Evolutionary conservation across 495 filamentous ascomycete genomes (phyloP).

Genomic region (Penicillium alfredii): DNA sequence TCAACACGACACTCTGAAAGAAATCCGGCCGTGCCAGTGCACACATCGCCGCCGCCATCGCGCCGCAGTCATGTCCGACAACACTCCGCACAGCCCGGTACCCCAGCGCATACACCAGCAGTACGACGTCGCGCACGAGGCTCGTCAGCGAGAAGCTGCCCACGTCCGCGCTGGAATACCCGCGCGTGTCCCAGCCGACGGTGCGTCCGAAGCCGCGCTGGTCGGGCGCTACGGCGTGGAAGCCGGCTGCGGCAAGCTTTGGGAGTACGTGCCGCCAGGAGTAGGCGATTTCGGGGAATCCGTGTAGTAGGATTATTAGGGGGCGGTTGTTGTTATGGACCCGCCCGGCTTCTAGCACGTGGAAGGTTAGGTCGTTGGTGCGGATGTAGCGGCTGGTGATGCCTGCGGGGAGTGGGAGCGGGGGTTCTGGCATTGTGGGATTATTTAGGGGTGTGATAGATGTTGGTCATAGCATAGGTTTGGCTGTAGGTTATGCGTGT

Average conservation of each 20-base stretch:
- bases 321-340: constrained; percentile 36
- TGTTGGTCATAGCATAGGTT: constrained; percentile 7
- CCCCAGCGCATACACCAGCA: constrained; percentile 55
- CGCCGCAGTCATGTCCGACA: constrained; percentile 64
- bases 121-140: constrained; percentile 56
- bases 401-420: constrained; percentile 49
- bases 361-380: constrained; percentile 49
- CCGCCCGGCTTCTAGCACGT: constrained; percentile 52
- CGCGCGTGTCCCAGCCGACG: constrained; percentile 50
- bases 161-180: constrained; percentile 49
- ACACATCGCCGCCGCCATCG: constrained; percentile 51
- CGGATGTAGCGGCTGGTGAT: constrained; percentile 46
- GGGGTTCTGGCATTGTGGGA: too few relatives aligned
- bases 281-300: constrained; percentile 61
- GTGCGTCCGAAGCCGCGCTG: constrained; percentile 66
- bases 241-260: constrained; percentile 48
- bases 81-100: constrained; percentile 54
- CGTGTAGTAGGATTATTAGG: constrained; percentile 58
- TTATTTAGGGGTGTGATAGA: constrained; percentile 10
- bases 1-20: constrained; percentile 48
- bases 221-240: constrained; percentile 60
- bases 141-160: constrained; percentile 51
- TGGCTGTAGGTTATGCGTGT: constrained; percentile 1
- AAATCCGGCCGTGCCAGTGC: constrained; percentile 60
- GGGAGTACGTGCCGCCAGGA: constrained; percentile 63